A percentile compares a stretch with the other conserved stretches of the same genome.
These are phyloP conservation scores for Talaromyces stipitatus DNA, from an alignment of 495 filamentous ascomycete genomes.

Conservation along the genomic window DNA sequence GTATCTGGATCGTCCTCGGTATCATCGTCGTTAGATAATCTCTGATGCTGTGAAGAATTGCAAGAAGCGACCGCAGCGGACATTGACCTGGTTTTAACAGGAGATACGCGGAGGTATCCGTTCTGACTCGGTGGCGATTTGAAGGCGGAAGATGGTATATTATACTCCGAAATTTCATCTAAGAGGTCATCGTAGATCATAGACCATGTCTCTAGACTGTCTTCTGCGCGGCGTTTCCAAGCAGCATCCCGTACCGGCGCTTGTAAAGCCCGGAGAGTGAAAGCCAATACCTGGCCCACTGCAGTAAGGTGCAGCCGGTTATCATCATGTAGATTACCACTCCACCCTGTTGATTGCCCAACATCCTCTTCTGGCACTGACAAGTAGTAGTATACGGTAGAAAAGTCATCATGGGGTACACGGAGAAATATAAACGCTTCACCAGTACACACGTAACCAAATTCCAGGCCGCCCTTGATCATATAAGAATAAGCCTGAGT, in stretches of 20 bases:
- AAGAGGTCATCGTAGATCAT: constrained; percentile 29
- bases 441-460: constrained; percentile 38
- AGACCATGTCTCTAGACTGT: constrained; percentile 23
- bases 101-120: constrained; percentile 12
- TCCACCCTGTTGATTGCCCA: constrained; percentile 5
- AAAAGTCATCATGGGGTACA: constrained; percentile 26
- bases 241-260: constrained; percentile 3
- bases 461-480: constrained; percentile 26
- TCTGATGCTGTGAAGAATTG: constrained; percentile 6
- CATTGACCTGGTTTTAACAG: constrained; percentile 16
- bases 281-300: constrained; percentile 11
- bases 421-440: constrained; percentile 36
- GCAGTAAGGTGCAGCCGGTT: constrained; percentile 14
- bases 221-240: constrained; percentile 10
- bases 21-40: constrained; percentile 6
- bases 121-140: constrained; percentile 9
- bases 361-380: constrained; percentile 33
- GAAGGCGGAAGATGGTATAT: constrained; percentile 14
- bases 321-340: background rate
- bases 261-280: constrained; percentile 11
- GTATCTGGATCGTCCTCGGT: constrained; percentile 7
- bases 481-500: constrained; percentile 39
- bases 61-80: constrained; percentile 3
- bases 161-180: constrained; percentile 19
- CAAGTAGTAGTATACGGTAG: constrained; percentile 27